These are phyloP conservation scores for Agastache rugosa DNA, from an alignment of 257 asterid genomes.

Conservation along the genomic window DNA sequence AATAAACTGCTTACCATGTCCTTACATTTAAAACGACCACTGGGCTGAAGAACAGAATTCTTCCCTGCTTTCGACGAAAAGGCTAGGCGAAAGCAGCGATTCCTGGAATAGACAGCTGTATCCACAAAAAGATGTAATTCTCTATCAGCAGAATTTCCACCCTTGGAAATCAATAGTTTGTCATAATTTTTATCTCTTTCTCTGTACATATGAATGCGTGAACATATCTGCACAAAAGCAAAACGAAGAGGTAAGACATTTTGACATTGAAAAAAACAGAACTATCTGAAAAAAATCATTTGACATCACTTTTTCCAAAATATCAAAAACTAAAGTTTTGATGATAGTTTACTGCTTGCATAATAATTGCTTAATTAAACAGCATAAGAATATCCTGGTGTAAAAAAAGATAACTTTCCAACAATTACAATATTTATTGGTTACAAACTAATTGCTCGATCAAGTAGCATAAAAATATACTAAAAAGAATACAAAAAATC, in stretches of 20 bases:
- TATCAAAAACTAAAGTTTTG: constrained; percentile 11
- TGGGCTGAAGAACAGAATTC: constrained; percentile 77
- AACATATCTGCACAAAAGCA: constrained; percentile 66
- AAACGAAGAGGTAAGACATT: constrained; percentile 23
- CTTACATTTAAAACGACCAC: constrained; percentile 90
- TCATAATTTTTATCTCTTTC: constrained; percentile 61
- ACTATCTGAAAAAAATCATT: constrained; percentile 24
- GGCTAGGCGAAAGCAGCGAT: constrained; percentile 92
- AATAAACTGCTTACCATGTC: constrained; percentile 65
- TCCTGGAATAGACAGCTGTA: constrained; percentile 93
- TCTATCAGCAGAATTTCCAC: constrained; percentile 54
- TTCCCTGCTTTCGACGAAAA: constrained; percentile 97
- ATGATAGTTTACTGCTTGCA: neutral
- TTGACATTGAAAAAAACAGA: constrained; percentile 3
- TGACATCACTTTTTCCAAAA: constrained; percentile 22
- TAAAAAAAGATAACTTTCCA: neutral
- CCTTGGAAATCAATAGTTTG: constrained; percentile 72
- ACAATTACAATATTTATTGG: neutral
- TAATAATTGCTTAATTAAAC: neutral
- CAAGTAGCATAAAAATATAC: neutral
- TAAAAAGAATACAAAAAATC: neutral
- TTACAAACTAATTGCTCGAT: neutral
- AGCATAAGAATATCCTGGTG: neutral
- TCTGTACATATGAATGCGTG: constrained; percentile 65
- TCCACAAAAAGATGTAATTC: constrained; percentile 74